These are phyloP conservation scores for Trypanosoma melophagium DNA, from an alignment of 208 protist species.

Conservation along the genomic window DNA sequence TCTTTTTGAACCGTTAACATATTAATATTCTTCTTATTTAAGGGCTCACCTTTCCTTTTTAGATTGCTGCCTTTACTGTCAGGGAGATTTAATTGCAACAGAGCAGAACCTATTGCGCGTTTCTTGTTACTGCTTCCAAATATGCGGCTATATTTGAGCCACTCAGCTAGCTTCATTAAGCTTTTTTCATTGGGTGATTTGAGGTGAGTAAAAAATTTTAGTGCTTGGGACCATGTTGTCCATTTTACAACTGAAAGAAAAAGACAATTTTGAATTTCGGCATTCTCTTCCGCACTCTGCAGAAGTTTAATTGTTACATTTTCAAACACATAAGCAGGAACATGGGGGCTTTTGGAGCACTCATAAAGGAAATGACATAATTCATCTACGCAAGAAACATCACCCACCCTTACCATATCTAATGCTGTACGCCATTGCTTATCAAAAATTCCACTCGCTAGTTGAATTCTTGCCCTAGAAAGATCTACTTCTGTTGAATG, in stretches of 20 bases:
- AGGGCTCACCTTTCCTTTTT: neutral
- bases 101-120: slow-evolving; percentile 8
- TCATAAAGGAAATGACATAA: slow-evolving; percentile 26
- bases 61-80: neutral
- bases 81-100: slow-evolving; percentile 2
- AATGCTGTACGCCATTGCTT: slow-evolving; percentile 54
- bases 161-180: slow-evolving; percentile 12
- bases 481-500: slow-evolving; percentile 27
- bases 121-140: slow-evolving; percentile 6
- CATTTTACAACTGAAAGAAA: slow-evolving; percentile 26
- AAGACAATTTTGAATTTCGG: slow-evolving; percentile 16
- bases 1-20: neutral
- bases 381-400: slow-evolving; percentile 15
- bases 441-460: slow-evolving; percentile 40
- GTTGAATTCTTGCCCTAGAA: slow-evolving; percentile 38
- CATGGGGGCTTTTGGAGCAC: slow-evolving; percentile 14
- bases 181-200: slow-evolving; percentile 11
- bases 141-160: slow-evolving; percentile 10
- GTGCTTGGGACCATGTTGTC: slow-evolving; percentile 24
- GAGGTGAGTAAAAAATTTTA: slow-evolving; percentile 17
- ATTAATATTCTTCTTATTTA: neutral
- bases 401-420: slow-evolving; percentile 31
- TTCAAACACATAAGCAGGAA: slow-evolving; percentile 18
- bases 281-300: neutral
- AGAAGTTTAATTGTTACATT: slow-evolving; percentile 12